A percentile compares a stretch with the other conserved stretches of the same genome.
Evolutionary conservation across 2,329 filamentous ascomycete species (phyloP).

Genomic region (Zymoseptoria ardabiliae): DNA sequence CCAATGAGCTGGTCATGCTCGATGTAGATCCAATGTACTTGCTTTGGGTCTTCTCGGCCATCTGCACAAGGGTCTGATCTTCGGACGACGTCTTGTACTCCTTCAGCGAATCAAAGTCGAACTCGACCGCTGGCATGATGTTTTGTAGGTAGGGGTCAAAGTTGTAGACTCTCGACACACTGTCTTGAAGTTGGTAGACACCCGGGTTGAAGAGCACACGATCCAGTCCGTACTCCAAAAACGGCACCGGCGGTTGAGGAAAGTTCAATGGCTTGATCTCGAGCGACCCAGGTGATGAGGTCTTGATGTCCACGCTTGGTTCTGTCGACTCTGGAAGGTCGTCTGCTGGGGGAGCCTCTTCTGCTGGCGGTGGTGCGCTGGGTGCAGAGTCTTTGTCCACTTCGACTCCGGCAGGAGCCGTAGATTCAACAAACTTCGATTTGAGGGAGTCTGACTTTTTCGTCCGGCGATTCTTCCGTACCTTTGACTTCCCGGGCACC

Average conservation of each 20-base stretch:
- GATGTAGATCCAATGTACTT: conserved; percentile 94
- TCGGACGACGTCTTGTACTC: conserved; percentile 87
- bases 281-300: conserved; percentile 20
- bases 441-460: background rate
- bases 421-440: background rate
- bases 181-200: conserved; percentile 85
- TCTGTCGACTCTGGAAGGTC: background rate
- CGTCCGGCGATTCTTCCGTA: conserved; percentile 3
- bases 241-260: conserved; percentile 50
- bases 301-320: conserved; percentile 6
- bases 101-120: conserved; percentile 81
- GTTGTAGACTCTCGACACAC: conserved; percentile 81
- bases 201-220: conserved; percentile 93
- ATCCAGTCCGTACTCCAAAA: conserved; percentile 67
- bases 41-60: conserved; percentile 59
- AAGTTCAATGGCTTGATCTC: conserved; percentile 34
- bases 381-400: background rate
- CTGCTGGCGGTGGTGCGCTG: background rate
- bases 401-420: background rate
- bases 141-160: conserved; percentile 90
- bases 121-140: conserved; percentile 89
- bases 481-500: background rate
- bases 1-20: conserved; percentile 81
- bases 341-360: background rate
- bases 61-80: conserved; percentile 61